phyloP scores from a whole-genome alignment of 148 eudicot genomes.

The Rhododendron kiyosumense region DNA sequence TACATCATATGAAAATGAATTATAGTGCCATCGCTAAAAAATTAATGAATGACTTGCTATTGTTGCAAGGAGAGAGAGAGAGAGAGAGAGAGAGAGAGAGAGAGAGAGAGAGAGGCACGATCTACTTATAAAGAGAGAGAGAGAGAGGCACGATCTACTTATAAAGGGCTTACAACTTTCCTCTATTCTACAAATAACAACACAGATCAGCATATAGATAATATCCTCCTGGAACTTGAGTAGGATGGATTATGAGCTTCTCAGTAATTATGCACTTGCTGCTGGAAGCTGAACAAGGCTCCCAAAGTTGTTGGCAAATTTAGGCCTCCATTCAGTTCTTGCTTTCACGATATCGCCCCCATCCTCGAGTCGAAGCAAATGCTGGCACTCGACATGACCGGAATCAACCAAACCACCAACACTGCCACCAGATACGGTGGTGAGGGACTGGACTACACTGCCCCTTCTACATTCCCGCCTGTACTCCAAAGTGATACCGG shows the following conservation, averaged over 20 bases:
- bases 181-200: background rate
- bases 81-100: background rate
- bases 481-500: conserved; percentile 76
- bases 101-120: background rate
- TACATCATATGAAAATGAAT: background rate
- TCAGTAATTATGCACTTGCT: conserved; percentile 23
- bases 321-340: conserved; percentile 87
- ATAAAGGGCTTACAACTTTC: background rate
- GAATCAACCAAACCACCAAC: conserved; percentile 37
- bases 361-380: conserved; percentile 69
- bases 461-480: conserved; percentile 86
- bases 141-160: background rate
- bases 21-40: background rate
- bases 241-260: conserved; percentile 1
- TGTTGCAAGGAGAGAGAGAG: background rate
- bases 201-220: background rate
- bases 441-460: conserved; percentile 75
- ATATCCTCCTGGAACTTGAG: conserved; percentile 15
- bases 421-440: conserved; percentile 40
- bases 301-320: conserved; percentile 38
- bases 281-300: conserved; percentile 31
- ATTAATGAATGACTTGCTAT: background rate
- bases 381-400: conserved; percentile 76
- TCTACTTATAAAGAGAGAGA: too few species aligned
- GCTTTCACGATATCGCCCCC: conserved; percentile 83